Base-by-base conservation (phyloP, 495 filamentous ascomycete species). In the Astrothelium macrocarpum region DNA sequence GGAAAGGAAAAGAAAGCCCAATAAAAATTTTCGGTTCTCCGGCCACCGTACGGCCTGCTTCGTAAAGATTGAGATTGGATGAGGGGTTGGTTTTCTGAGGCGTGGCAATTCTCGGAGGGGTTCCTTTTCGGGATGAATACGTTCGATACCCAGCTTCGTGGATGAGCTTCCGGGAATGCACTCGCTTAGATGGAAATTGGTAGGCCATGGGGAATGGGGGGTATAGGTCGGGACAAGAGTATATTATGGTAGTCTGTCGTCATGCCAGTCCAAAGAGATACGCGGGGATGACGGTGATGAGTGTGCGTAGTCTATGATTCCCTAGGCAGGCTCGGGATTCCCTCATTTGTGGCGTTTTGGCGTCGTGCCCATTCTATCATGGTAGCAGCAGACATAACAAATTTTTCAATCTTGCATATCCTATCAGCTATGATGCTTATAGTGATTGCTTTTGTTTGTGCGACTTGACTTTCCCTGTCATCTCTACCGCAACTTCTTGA, bases 61-160 rank as follows among this genome's bases (percentile, higher is more conserved):
- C 25, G 23, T 20, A 49, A 12, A 49, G 5, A 28, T 56, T 9
- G 25, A 56, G 25, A 56, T 56, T 56, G 49, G 49, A 56, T 20
- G 12, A 56, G 49, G 45, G 49, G 20, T 49, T 56, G 9, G 26
- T 56, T 29, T 29, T 56, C 16, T 56, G 20, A 9, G 49, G 20
- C 1, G 23, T 12, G 49, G 9, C 2, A 29, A 16, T 25, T 10
- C 29, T 49, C 45, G 12, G 5, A 5, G 14, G 34, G 25, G 49
- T 12, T 29, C 29, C 49, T 10, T 2, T 56, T 56, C 25, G 23
- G 25, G 25, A 56, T 29, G 25, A 28, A 25, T 56, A 56, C 16
- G 49, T 56, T 56, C 49, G 49, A 56, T 56, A 56, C 49, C 49
- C 49, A 28, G 49, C 49, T 20, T 56, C 49, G 12, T 56, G 49